Evolutionary conservation across 2,329 filamentous ascomycete genomes (phyloP).

Genomic region (Alternaria gaisen): DNA sequence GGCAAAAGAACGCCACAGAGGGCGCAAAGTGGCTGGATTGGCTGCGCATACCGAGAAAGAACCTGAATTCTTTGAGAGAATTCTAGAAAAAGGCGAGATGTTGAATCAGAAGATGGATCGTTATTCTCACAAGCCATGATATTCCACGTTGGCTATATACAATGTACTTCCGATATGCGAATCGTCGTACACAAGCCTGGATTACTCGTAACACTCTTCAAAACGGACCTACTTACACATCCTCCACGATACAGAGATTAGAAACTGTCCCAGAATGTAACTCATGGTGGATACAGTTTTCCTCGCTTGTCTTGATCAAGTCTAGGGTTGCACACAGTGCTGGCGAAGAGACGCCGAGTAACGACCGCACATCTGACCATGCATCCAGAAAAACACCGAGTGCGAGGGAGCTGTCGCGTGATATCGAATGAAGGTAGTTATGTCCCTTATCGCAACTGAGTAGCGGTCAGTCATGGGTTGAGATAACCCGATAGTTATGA

Average conservation of each 20-base stretch:
- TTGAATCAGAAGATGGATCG: neutral
- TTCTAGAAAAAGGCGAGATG: neutral
- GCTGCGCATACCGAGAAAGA: neutral
- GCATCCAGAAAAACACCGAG: constrained; percentile 44
- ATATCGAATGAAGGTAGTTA: neutral
- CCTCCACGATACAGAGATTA: neutral
- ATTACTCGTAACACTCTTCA: neutral
- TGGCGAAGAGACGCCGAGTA: constrained; percentile 9
- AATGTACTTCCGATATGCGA: neutral
- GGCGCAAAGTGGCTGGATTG: constrained; percentile 3
- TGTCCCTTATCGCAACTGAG: neutral
- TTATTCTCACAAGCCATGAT: neutral
- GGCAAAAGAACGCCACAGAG: constrained; percentile 31
- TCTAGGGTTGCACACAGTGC: neutral
- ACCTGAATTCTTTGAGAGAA: neutral
- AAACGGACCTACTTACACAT: constrained; percentile 6
- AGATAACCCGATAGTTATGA: neutral
- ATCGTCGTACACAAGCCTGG: neutral
- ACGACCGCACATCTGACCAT: constrained; percentile 21
- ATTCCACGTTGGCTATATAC: constrained; percentile 6
- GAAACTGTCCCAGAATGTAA: neutral
- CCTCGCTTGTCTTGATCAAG: constrained; percentile 9
- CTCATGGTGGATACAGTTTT: neutral
- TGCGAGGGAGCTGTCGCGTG: constrained; percentile 17
- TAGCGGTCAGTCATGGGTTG: neutral